A percentile compares a stretch with the other conserved stretches of the same genome.
phyloP scores from a whole-genome alignment of 164 flowering plant species.

The Akebia trifoliata region DNA sequence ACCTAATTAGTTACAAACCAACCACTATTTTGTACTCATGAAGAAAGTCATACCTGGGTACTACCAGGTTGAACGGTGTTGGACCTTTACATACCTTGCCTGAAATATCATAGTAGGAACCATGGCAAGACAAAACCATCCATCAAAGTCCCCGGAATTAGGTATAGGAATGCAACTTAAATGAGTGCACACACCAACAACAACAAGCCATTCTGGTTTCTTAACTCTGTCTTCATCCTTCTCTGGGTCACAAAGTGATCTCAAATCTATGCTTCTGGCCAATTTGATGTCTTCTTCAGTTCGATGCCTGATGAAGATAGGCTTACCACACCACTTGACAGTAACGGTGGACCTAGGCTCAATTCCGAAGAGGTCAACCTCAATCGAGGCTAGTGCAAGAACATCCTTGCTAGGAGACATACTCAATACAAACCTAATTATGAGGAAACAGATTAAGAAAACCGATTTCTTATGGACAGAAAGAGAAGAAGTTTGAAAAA shows the following conservation, averaged over 20 bases:
- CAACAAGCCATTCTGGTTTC: conserved; percentile 39
- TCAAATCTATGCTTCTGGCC: conserved; percentile 30
- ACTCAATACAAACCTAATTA: conserved; percentile 35
- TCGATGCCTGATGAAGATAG: conserved; percentile 32
- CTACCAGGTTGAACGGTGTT: conserved; percentile 36
- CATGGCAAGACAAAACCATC: conserved; percentile 48
- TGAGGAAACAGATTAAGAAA: conserved; percentile 28
- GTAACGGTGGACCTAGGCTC: conserved; percentile 27
- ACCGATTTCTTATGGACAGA: too few species aligned
- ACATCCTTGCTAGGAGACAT: conserved; percentile 43
- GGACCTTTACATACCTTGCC: conserved; percentile 37
- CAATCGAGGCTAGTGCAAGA: conserved; percentile 38
- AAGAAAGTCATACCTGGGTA: conserved; percentile 31
- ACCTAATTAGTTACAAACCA: too few species aligned
- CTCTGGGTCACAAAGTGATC: conserved; percentile 28
- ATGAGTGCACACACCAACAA: conserved; percentile 39
- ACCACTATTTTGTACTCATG: conserved; percentile 31
- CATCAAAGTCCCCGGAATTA: conserved; percentile 40
- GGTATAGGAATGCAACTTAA: conserved; percentile 41
- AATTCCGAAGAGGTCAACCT: conserved; percentile 34
- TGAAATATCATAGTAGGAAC: conserved; percentile 39
- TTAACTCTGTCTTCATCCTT: conserved; percentile 30
- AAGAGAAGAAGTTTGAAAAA: too few species aligned
- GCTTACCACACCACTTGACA: conserved; percentile 43
- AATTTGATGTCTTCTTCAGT: conserved; percentile 34